A percentile compares a stretch with the other conserved stretches of the same genome.
phyloP scores from a whole-genome alignment of 2,329 filamentous ascomycete genomes.

The Diaporthe longicolla region DNA sequence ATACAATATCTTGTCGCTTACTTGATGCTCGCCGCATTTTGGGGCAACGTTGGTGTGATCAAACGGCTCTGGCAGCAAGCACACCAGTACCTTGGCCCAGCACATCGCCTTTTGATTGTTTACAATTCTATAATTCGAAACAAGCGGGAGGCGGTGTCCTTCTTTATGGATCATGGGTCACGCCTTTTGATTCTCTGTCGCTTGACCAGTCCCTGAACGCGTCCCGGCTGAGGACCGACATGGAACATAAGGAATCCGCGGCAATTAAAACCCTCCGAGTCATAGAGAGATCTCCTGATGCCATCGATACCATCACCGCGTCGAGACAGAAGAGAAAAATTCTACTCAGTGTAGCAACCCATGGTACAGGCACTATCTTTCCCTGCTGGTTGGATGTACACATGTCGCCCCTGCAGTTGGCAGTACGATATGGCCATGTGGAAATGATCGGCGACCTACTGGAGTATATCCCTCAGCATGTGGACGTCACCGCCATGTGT shows the following conservation, averaged over 20 bases:
- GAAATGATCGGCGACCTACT: background rate
- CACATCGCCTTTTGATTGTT: background rate
- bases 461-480: background rate
- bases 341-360: fast-evolving
- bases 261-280: background rate
- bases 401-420: background rate
- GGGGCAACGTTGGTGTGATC: background rate
- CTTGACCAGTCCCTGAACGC: background rate
- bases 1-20: background rate
- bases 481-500: background rate
- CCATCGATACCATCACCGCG: fast-evolving
- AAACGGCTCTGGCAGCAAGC: background rate
- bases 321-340: background rate
- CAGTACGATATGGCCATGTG: background rate
- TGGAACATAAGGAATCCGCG: no score
- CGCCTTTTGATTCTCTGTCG: background rate
- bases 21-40: background rate
- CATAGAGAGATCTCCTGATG: background rate
- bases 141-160: background rate
- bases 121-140: background rate
- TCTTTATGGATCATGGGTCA: background rate
- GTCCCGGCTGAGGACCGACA: fast-evolving
- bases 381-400: no score
- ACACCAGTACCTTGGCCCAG: background rate
- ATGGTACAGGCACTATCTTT: background rate